Conservation (phyloP, 441 rosid genomes). For the Pelargonium australe region DNA sequence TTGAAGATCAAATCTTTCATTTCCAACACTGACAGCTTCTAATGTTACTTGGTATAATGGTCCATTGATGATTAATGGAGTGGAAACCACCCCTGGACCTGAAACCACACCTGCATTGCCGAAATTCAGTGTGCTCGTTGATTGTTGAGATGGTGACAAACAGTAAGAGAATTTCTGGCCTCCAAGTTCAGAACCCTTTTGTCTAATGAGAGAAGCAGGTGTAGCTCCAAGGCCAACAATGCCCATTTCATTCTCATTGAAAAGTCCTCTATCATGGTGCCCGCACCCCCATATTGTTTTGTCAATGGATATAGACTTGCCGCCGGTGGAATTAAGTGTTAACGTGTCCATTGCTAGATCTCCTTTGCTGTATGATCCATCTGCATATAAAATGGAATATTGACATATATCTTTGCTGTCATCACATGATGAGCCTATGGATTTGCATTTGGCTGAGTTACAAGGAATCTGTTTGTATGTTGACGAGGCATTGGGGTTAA, state of each 20-base stretch:
- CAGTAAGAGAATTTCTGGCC: conserved; percentile 42
- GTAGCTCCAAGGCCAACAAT: conserved; percentile 40
- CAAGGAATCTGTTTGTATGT: conserved; percentile 24
- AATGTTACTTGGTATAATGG: conserved; percentile 25
- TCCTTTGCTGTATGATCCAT: conserved; percentile 17
- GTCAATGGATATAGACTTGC: conserved; percentile 13
- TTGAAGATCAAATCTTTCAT: conserved; percentile 4
- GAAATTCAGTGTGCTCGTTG: conserved; percentile 31
- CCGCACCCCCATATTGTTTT: conserved; percentile 23
- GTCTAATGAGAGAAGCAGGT: conserved; percentile 15
- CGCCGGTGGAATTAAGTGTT: conserved; percentile 16
- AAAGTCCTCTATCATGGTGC: conserved; percentile 17
- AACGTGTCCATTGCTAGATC: conserved; percentile 25
- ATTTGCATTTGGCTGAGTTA: conserved; percentile 10
- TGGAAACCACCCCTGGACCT: conserved; percentile 30
- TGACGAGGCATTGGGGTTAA: conserved; percentile 21
- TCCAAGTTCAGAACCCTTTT: conserved; percentile 2
- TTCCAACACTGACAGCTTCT: conserved; percentile 34
- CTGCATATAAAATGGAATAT: conserved; percentile 23
- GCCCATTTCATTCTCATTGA: conserved; percentile 15
- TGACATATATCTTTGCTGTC: neutral
- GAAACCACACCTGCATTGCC: conserved; percentile 24
- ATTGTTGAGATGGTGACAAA: conserved; percentile 24
- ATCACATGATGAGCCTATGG: neutral
- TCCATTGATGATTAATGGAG: conserved; percentile 21